A percentile compares a stretch with the other conserved stretches of the same genome.
phyloP scores from a whole-genome alignment of 768 basidiomycete genomes.

The Lactarius pseudohatsudake region DNA sequence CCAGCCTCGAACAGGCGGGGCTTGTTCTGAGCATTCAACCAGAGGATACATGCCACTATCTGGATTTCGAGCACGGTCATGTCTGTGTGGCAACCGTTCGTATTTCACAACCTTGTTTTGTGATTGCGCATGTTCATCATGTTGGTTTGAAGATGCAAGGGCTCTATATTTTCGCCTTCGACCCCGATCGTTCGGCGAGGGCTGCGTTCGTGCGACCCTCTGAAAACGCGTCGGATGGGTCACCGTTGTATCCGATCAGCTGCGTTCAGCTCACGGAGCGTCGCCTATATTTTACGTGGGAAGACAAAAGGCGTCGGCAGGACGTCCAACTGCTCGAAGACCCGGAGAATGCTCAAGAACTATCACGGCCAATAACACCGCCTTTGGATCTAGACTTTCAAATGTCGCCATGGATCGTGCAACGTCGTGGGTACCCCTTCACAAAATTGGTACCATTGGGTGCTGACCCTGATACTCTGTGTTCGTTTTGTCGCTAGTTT shows the following conservation, averaged over 20 bases:
- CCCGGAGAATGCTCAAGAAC: not conserved
- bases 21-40: not conserved
- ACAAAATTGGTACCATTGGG: not conserved
- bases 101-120: not conserved
- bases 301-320: slow-evolving; percentile 3
- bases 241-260: not conserved
- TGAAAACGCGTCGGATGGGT: not conserved
- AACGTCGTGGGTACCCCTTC: not conserved
- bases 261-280: not conserved
- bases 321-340: slow-evolving; percentile 14
- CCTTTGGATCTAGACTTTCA: not conserved
- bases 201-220: not conserved
- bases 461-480: not conserved
- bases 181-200: not conserved
- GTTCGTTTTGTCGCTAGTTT: not conserved
- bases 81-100: slow-evolving; percentile 20
- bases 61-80: slow-evolving; percentile 9
- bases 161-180: slow-evolving; percentile 12
- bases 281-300: slow-evolving; percentile 28
- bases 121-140: not conserved
- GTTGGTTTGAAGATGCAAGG: slow-evolving; percentile 4
- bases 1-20: not conserved
- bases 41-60: not conserved
- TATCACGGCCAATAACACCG: not conserved
- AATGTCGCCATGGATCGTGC: not conserved